A percentile compares a stretch with the other conserved stretches of the same genome.
phyloP scores from a whole-genome alignment of 768 basidiomycete species.

The Cystobasidium tubakii region DNA sequence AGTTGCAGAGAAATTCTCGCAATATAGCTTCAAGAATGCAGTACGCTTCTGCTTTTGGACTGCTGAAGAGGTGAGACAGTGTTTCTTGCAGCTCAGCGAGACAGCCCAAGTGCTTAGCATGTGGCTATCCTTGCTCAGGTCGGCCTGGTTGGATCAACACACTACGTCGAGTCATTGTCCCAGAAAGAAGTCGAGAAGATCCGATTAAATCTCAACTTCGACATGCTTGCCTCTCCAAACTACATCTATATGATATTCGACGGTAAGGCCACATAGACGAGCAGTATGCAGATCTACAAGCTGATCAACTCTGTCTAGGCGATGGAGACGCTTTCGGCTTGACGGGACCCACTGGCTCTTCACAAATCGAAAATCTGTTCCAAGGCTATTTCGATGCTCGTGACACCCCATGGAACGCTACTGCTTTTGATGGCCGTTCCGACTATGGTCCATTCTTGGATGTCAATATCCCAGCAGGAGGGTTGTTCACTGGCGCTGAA shows the following conservation, averaged over 20 bases:
- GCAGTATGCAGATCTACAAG: no score
- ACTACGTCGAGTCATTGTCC: neutral
- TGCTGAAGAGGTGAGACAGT: constrained; percentile 10
- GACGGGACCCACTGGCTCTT: constrained; percentile 2
- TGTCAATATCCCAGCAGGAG: constrained; percentile 24
- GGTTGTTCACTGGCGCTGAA: constrained; percentile 22
- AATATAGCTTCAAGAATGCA: neutral
- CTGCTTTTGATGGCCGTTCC: constrained; percentile 24
- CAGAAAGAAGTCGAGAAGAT: constrained; percentile 22
- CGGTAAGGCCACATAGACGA: no score
- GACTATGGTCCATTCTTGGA: constrained; percentile 35
- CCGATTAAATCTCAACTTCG: constrained; percentile 25
- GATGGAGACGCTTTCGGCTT: constrained; percentile 10
- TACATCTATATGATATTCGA: constrained; percentile 20
- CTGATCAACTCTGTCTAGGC: constrained; percentile 3
- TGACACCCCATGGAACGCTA: neutral
- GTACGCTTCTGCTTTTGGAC: constrained; percentile 23
- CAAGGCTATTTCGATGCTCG: neutral
- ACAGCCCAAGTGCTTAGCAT: no score
- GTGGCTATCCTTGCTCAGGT: constrained; percentile 15
- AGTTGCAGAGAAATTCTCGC: neutral
- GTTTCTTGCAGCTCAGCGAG: no score
- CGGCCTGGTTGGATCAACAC: neutral
- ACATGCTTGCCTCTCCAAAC: constrained; percentile 14
- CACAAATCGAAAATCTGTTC: constrained; percentile 19